Percentiles rank a stretch among this genome's conserved stretches.
Conservation (phyloP, 352 stramenopile genomes). For the Globisporangium alternatum region DNA sequence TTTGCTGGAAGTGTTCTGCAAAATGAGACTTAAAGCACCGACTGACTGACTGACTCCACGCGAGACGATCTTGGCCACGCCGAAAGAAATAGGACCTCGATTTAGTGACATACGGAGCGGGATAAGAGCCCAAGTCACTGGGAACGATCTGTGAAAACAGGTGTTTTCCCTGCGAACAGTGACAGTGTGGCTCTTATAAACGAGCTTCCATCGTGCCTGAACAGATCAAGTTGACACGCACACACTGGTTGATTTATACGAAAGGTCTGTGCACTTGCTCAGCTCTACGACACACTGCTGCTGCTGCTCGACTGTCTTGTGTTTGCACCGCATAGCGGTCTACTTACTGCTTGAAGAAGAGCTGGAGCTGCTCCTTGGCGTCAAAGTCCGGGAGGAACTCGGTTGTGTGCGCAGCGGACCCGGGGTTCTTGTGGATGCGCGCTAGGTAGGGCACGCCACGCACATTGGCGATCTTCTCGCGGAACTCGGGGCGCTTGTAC, state of each 20-base stretch:
- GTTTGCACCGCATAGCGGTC: neutral
- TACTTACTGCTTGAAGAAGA: slow-evolving; percentile 17
- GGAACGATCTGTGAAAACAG: neutral
- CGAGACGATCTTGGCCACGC: neutral
- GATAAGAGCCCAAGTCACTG: neutral
- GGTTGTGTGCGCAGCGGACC: slow-evolving; percentile 33
- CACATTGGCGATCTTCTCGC: slow-evolving; percentile 48
- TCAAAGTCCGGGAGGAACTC: slow-evolving; percentile 53
- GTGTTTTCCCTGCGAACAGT: neutral
- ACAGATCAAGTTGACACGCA: neutral
- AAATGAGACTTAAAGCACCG: neutral
- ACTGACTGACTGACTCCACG: neutral
- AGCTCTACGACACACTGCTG: neutral
- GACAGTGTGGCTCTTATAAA: neutral
- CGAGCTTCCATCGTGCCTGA: neutral
- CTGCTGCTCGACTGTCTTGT: neutral
- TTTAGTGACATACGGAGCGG: neutral
- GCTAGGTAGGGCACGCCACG: slow-evolving; percentile 67
- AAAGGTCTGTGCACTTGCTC: neutral
- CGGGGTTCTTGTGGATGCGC: slow-evolving; percentile 41
- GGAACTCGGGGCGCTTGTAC: slow-evolving; percentile 60
- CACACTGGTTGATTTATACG: neutral
- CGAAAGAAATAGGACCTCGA: neutral
- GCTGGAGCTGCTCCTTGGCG: slow-evolving; percentile 15
- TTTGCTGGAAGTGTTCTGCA: neutral